These are phyloP conservation scores for Aethionema arabicum DNA, from an alignment of 345 rosid species.

Conservation along the genomic window DNA sequence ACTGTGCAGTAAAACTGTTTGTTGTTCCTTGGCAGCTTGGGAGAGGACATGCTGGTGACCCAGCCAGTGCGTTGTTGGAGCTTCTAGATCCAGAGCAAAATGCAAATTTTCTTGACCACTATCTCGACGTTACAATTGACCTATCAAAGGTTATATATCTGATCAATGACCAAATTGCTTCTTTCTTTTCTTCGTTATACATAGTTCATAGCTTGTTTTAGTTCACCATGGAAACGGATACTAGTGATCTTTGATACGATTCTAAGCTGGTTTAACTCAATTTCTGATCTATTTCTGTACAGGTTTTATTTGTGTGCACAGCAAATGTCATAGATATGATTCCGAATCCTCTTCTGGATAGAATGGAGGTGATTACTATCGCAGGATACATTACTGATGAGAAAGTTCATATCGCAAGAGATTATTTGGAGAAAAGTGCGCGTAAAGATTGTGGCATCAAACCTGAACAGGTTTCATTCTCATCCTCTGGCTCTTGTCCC, in stretches of 20 bases:
- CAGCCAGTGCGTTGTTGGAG: constrained; percentile 98
- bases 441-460: constrained; percentile 90
- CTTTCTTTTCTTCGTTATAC: constrained; percentile 1
- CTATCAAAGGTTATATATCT: constrained; percentile 72
- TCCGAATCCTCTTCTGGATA: constrained; percentile 96
- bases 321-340: constrained; percentile 95
- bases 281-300: constrained; percentile 31
- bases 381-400: constrained; percentile 99
- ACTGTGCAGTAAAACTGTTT: not conserved
- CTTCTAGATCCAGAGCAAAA: constrained; percentile 99
- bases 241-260: constrained; percentile 17
- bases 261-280: constrained; percentile 1
- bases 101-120: constrained; percentile 96
- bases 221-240: constrained; percentile 13
- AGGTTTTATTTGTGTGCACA: constrained; percentile 99
- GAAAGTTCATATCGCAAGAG: constrained; percentile 98
- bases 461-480: constrained; percentile 73
- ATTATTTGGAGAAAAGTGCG: constrained; percentile 83
- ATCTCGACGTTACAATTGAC: constrained; percentile 95
- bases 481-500: constrained; percentile 7
- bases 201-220: not conserved
- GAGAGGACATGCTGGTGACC: constrained; percentile 96
- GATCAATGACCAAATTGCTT: constrained; percentile 16
- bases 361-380: constrained; percentile 97
- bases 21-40: constrained; percentile 64